These are phyloP conservation scores for Caryopteris hybrid DNA, from an alignment of 305 asterid genomes.

Conservation along the genomic window DNA sequence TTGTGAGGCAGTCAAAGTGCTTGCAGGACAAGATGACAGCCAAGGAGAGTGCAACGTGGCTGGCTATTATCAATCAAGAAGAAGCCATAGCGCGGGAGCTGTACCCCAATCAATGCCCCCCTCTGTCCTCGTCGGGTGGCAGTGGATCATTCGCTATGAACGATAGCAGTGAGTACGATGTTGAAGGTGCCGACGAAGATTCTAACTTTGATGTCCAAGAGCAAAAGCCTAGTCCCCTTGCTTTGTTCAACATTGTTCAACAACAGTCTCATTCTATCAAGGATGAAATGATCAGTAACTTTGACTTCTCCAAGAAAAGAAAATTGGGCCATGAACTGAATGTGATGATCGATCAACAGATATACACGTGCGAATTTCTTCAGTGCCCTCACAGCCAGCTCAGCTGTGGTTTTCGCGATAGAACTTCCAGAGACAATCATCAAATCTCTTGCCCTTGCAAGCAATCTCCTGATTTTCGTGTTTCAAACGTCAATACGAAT, in stretches of 20 bases:
- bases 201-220: conserved; percentile 51
- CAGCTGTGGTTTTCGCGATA: conserved; percentile 54
- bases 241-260: conserved; percentile 47
- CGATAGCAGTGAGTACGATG: conserved; percentile 72
- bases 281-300: conserved; percentile 38
- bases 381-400: conserved; percentile 67
- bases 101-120: conserved; percentile 56
- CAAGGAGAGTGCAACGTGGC: conserved; percentile 76
- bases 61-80: conserved; percentile 62
- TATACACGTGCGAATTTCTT: conserved; percentile 62
- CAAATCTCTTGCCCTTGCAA: conserved; percentile 60
- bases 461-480: conserved; percentile 34
- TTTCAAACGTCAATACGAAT: conserved; percentile 34
- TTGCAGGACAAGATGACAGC: conserved; percentile 83
- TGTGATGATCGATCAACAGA: conserved; percentile 40
- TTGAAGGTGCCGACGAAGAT: conserved; percentile 55
- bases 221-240: conserved; percentile 57
- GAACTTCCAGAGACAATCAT: conserved; percentile 64
- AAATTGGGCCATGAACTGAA: conserved; percentile 39
- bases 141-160: conserved; percentile 38
- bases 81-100: conserved; percentile 61
- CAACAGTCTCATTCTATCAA: too few species aligned
- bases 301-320: conserved; percentile 63
- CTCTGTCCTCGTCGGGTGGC: conserved; percentile 43
- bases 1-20: conserved; percentile 68